Base-by-base conservation (phyloP, 2,329 filamentous ascomycete species). In the Myriangium duriaei region DNA sequence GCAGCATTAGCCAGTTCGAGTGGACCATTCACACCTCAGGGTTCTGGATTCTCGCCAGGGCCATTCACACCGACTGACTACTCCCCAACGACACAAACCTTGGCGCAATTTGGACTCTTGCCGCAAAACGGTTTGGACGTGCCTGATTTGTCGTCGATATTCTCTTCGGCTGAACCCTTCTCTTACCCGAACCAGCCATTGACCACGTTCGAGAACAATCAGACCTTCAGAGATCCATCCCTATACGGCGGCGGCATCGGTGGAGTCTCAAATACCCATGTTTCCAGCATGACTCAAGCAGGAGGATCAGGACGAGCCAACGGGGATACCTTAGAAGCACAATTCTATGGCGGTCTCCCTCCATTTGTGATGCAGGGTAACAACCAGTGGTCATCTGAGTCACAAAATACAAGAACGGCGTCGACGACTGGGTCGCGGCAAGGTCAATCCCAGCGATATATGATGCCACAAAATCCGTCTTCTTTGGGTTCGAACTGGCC, bases 161-260 rank as follows among this genome's bases (percentile, higher is more conserved):
- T 88, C 51, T 78, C 81, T 1, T 79, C 80, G 0, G 71, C 74
- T 21, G 81, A 88, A 49, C 81, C 82, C 0, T 80, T 88, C 45
- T 79, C 78, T 0, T 91, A 88, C 50, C 81, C 81, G 0, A 84
- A 79, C 50, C 80, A 84, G 46, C 76, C 80, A 0, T 74, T 80
- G 63, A 76, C 79, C 19, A 65, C 61, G 0, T 68, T 67, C 42
- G 65, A 68, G 42, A 67, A 63, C 46, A 62, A 55, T 39, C 49
- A 62, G 67, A 52, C 47, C 29, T 47, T 42, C 17, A 54, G 53
- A 26, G 48, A 49, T 39, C 45, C 43, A 11, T 16, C 38, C 1
- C 18, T 38, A 2, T 44, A 32, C 43, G 42, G 36, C 30, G 36
- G 11, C 4, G 42, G 36, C 30, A 37, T 11, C 4, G 35, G 19